Conservation (phyloP, 1,139 yeast genomes). For the Diutina pseudorugosa region DNA sequence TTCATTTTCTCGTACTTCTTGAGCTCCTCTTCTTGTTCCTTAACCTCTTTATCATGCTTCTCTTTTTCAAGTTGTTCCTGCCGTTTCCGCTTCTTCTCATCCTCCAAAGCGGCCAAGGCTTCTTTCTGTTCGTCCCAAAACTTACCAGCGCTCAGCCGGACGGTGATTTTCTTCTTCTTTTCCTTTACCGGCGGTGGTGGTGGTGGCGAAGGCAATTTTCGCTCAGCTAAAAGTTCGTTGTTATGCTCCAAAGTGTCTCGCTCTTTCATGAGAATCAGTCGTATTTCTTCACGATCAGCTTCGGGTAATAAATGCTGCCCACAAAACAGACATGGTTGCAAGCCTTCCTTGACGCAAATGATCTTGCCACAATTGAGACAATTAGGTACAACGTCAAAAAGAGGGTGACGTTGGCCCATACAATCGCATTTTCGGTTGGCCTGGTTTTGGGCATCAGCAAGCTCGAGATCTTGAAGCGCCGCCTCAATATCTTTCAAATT, state of each 20-base stretch:
- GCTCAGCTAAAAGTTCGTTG: conserved; percentile 9
- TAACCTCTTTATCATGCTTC: conserved; percentile 16
- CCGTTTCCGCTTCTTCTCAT: conserved; percentile 12
- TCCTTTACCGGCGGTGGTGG: conserved; percentile 14
- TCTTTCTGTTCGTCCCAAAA: conserved; percentile 58
- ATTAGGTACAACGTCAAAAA: conserved; percentile 84
- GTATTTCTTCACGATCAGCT: conserved; percentile 50
- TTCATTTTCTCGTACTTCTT: conserved; percentile 23
- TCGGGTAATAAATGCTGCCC: conserved; percentile 51
- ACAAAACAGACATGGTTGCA: conserved; percentile 84
- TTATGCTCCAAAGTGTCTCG: conserved; percentile 27
- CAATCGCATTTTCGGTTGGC: conserved; percentile 50
- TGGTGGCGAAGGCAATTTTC: conserved; percentile 9
- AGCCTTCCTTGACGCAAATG: conserved; percentile 79
- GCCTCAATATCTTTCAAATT: conserved; percentile 16
- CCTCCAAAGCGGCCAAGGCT: conserved; percentile 42
- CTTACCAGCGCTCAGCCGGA: conserved; percentile 46
- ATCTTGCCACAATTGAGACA: conserved; percentile 92
- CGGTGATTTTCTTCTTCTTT: conserved; percentile 27
- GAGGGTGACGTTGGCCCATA: conserved; percentile 75
- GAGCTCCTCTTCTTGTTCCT: conserved; percentile 24
- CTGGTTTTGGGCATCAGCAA: conserved; percentile 9
- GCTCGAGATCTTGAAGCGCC: conserved; percentile 24
- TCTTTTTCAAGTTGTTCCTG: not conserved
- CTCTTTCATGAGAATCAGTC: conserved; percentile 29